Percentiles rank a stretch among this genome's conserved stretches.
Evolutionary conservation across 2,329 filamentous ascomycete genomes (phyloP).

Genomic region (Talaromyces sp.): DNA sequence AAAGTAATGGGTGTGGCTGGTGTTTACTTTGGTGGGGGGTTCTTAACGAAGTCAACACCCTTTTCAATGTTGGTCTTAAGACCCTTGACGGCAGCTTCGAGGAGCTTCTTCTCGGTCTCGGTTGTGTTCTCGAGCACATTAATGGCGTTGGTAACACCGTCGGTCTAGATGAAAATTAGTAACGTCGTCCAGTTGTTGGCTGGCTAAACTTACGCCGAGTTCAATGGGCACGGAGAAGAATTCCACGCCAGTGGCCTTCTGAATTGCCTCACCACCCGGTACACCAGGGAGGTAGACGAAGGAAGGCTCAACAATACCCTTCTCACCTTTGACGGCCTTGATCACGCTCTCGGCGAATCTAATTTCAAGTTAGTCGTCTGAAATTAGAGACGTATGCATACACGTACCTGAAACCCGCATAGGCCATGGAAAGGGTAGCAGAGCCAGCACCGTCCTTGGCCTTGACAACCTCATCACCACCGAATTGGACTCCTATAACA

Average conservation of each 20-base stretch:
- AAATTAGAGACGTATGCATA: conserved; percentile 16
- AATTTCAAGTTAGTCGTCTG: conserved; percentile 18
- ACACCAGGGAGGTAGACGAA: conserved; percentile 94
- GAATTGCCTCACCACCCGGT: conserved; percentile 78
- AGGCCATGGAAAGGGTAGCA: conserved; percentile 91
- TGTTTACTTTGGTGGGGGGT: conserved; percentile 80
- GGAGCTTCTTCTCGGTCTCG: conserved; percentile 83
- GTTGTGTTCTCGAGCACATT: conserved; percentile 75
- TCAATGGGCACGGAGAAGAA: conserved; percentile 97
- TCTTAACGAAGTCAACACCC: conserved; percentile 85
- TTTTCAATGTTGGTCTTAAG: conserved; percentile 92
- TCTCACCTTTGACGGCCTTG: conserved; percentile 82
- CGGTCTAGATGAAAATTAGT: conserved; percentile 54
- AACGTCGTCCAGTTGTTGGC: background rate
- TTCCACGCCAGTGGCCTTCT: conserved; percentile 77
- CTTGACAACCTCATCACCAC: conserved; percentile 94
- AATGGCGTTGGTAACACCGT: conserved; percentile 78
- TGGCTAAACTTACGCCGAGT: conserved; percentile 69
- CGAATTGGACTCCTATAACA: conserved; percentile 74
- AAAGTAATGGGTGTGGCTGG: background rate
- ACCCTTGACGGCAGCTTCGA: conserved; percentile 70
- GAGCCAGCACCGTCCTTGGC: conserved; percentile 90
- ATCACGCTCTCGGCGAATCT: conserved; percentile 94
- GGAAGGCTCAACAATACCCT: conserved; percentile 88
- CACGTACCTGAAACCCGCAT: conserved; percentile 82